Percentiles rank a stretch among this genome's conserved stretches.
phyloP scores from a whole-genome alignment of 1,284 basidiomycete species.

The Boletus holoroseus region DNA sequence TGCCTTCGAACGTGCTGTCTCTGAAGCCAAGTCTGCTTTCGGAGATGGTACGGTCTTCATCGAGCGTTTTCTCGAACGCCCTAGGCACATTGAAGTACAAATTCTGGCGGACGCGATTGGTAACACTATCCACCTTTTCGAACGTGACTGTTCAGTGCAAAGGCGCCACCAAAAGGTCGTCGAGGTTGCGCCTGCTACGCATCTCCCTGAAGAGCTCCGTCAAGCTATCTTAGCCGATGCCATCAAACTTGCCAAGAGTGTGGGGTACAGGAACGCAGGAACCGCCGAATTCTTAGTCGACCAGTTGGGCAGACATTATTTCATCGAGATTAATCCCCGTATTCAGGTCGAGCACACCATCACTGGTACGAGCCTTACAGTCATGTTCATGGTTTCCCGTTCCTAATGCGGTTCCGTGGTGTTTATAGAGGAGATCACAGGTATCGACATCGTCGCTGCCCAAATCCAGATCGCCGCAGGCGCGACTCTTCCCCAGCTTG shows the following conservation, averaged over 20 bases:
- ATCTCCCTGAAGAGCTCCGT: constrained; percentile 87
- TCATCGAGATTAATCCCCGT: constrained; percentile 98
- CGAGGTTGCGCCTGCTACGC: constrained; percentile 95
- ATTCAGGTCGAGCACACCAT: constrained; percentile 99
- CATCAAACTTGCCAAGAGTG: constrained; percentile 90
- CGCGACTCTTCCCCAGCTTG: constrained; percentile 91
- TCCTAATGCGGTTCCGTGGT: constrained; percentile 2
- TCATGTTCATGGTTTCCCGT: constrained; percentile 2
- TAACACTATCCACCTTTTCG: constrained; percentile 95
- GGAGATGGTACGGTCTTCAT: constrained; percentile 99
- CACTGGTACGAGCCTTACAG: constrained; percentile 56
- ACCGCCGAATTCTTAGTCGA: constrained; percentile 98
- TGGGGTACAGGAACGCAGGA: constrained; percentile 93
- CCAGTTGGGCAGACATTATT: constrained; percentile 92
- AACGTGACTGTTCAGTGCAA: constrained; percentile 98
- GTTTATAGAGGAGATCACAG: constrained; percentile 88
- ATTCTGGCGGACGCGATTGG: constrained; percentile 86
- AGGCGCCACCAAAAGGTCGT: constrained; percentile 98
- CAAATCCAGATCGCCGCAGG: constrained; percentile 99
- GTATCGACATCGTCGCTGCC: constrained; percentile 96
- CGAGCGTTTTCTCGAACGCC: constrained; percentile 94
- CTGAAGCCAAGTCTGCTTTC: constrained; percentile 94
- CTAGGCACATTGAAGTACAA: constrained; percentile 97
- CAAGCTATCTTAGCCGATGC: constrained; percentile 86
- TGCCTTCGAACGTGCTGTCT: constrained; percentile 89